phyloP scores from a whole-genome alignment of 768 basidiomycete species.

The Polyporus arcularius region DNA sequence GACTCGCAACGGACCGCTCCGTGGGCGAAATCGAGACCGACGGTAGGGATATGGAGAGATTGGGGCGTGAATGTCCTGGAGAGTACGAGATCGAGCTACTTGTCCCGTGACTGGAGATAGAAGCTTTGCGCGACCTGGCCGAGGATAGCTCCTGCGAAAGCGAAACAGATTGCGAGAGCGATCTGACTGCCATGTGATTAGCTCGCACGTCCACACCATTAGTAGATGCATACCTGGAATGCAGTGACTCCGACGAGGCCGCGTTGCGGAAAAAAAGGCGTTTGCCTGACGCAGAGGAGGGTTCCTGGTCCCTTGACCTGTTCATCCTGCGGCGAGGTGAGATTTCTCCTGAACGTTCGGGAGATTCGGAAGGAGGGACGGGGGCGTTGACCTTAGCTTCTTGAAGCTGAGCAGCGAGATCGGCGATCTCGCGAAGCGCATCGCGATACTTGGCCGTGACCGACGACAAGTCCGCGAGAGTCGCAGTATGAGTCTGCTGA shows the following conservation, averaged over 20 bases:
- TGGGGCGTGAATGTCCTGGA: slow-evolving; percentile 51
- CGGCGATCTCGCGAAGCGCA: slow-evolving; percentile 89
- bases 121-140: slow-evolving; percentile 82
- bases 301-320: slow-evolving; percentile 52
- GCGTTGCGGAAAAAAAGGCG: slow-evolving; percentile 85
- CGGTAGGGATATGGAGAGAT: slow-evolving; percentile 59
- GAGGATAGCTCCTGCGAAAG: slow-evolving; percentile 96
- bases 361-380: slow-evolving; percentile 40
- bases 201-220: slow-evolving; percentile 18
- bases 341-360: slow-evolving; percentile 48
- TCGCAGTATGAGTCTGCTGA: slow-evolving; percentile 81
- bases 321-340: slow-evolving; percentile 56
- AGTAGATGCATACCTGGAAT: slow-evolving; percentile 62
- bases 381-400: slow-evolving; percentile 74
- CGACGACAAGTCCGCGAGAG: slow-evolving; percentile 75
- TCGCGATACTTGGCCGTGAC: slow-evolving; percentile 85
- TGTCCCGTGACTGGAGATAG: slow-evolving; percentile 74
- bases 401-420: slow-evolving; percentile 87
- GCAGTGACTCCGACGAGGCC: slow-evolving; percentile 85
- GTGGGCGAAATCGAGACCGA: slow-evolving; percentile 38
- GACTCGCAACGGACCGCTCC: slow-evolving; percentile 79
- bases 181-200: slow-evolving; percentile 47
- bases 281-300: slow-evolving; percentile 50
- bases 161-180: slow-evolving; percentile 92
- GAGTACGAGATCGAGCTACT: slow-evolving; percentile 68